Percentiles rank a stretch among this genome's conserved stretches.
Evolutionary conservation across 179 eudicot species (phyloP).

Genomic region (Kewa caespitosa): DNA sequence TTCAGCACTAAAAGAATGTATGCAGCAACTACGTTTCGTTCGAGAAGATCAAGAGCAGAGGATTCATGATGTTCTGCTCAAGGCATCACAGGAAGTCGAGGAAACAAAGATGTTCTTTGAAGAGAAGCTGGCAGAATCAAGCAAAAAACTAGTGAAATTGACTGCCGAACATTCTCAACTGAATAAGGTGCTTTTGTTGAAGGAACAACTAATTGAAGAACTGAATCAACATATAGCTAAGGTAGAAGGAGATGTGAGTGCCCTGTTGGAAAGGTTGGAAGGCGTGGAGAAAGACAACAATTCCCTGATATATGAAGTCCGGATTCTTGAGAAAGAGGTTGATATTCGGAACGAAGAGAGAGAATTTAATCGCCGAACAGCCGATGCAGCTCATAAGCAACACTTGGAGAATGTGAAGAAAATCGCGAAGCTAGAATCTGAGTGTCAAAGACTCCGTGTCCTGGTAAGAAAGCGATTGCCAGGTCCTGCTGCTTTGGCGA

Average conservation of each 20-base stretch:
- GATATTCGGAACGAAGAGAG: slow-evolving; percentile 85
- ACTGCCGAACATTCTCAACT: slow-evolving; percentile 61
- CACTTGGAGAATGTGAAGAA: slow-evolving; percentile 77
- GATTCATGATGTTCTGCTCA: slow-evolving; percentile 63
- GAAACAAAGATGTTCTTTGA: slow-evolving; percentile 40
- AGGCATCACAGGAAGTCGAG: slow-evolving; percentile 61
- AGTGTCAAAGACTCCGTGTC: slow-evolving; percentile 82
- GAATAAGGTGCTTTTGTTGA: slow-evolving; percentile 42
- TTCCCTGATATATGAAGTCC: slow-evolving; percentile 72
- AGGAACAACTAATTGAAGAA: slow-evolving; percentile 64
- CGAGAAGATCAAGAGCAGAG: slow-evolving; percentile 84
- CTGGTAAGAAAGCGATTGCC: slow-evolving; percentile 79
- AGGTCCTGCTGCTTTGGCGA: slow-evolving; percentile 78
- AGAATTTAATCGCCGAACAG: slow-evolving; percentile 62
- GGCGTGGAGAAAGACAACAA: slow-evolving; percentile 63
- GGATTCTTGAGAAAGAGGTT: slow-evolving; percentile 83
- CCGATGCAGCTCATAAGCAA: slow-evolving; percentile 66
- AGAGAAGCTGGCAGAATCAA: slow-evolving; percentile 53
- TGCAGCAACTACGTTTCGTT: slow-evolving; percentile 83
- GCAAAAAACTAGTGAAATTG: slow-evolving; percentile 42
- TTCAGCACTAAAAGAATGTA: slow-evolving; percentile 83
- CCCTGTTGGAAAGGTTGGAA: slow-evolving; percentile 48
- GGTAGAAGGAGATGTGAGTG: slow-evolving; percentile 45
- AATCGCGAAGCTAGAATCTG: slow-evolving; percentile 79
- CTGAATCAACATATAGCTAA: slow-evolving; percentile 38